Base-by-base conservation (phyloP, 805 yeast genomes). In the Diddensiella caesifluorescens region DNA sequence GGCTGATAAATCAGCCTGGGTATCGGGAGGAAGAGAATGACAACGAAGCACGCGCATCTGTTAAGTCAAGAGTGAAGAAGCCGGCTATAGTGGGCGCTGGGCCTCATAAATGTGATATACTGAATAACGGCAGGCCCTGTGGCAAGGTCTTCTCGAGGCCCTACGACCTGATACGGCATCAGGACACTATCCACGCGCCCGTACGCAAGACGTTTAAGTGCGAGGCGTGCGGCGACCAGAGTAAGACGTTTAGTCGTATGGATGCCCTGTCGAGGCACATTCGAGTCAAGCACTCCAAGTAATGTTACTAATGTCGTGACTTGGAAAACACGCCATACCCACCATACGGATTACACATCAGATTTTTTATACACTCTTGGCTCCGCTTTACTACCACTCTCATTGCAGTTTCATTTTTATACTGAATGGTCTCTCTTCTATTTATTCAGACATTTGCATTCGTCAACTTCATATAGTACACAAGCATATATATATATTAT, bases 261-360 rank as follows among this genome's bases (percentile, higher is more conserved):
- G 98, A 90, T 64, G 97, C 98, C 1, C 72, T 90, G 48, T 85
- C 95, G 13, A 79, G 97, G 60, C 98, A 90, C 62, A 80, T 89
- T 48, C 79, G 94, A 55, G 90, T 88, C 35, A 88, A 92, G 67
- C 97, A 89, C 67, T 37, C 50, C 10, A 25, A 22, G 31, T 4
- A 36, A 38, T 18, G 10, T 29, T 25, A 25, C 12, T 9, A 25
- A 9, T 25, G 12, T 25, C 12, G 27, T 25, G 12, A n/a, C n/a
- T n/a, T n/a, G n/a, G n/a, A n/a, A n/a, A n/a, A n/a, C n/a, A n/a
- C n/a, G n/a, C n/a, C n/a, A n/a, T n/a, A n/a, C n/a, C n/a, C n/a
- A n/a, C n/a, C n/a, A n/a, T n/a, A n/a, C n/a, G n/a, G n/a, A n/a
- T n/a, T n/a, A n/a, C n/a, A n/a, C n/a, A n/a, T n/a, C n/a, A n/a